Base-by-base conservation (phyloP, 805 yeast genomes). In the Monosporozyma siamensis region DNA sequence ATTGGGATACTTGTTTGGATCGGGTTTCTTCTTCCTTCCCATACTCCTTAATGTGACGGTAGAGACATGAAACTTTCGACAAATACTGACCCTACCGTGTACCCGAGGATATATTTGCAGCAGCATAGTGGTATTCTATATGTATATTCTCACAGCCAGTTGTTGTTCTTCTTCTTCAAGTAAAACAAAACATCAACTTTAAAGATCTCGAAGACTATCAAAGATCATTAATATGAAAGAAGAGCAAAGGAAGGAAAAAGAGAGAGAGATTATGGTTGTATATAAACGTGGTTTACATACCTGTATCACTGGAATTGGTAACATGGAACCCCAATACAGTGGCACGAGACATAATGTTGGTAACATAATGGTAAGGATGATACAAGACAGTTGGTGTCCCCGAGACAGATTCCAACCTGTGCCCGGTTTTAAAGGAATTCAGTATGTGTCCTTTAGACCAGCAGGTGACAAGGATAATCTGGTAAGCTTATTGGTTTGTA, bases 271-370 rank as follows among this genome's bases (percentile, higher is more conserved):
- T n/a, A n/a, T n/a, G n/a, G n/a, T n/a, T n/a, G n/a, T n/a, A n/a
- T n/a, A n/a, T n/a, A n/a, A n/a, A n/a, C n/a, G n/a, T n/a, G n/a
- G n/a, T n/a, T 21, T 41, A n/a, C 43, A 41, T 15, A 49, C 54
- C 1, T 57, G 59, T 38, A 41, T 60, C 8, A 57, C 59, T 4
- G 63, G 59, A 8, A 45, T 87, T 2, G 95, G 95, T 1, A 87
- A 87, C 53, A 95, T 95, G 0, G 84, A 79, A 43, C 70, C 76
- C 0, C 61, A 68, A 39, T 84, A 72, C 51, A 61, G 63, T 6
- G 67, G 69, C 6, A 82, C 95, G 0, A 66, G 95, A 27, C 96
- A 87, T 55, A 85, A 81, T 45, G 85, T 80, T 0, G 96, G 95
- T 1, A 84, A 83, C 48, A 56, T 70, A 39, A 56, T 78, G 29